A percentile compares a stretch with the other conserved stretches of the same genome.
Evolutionary conservation across 2,329 filamentous ascomycete genomes (phyloP).

Genomic region (Xylariaceae sp.): DNA sequence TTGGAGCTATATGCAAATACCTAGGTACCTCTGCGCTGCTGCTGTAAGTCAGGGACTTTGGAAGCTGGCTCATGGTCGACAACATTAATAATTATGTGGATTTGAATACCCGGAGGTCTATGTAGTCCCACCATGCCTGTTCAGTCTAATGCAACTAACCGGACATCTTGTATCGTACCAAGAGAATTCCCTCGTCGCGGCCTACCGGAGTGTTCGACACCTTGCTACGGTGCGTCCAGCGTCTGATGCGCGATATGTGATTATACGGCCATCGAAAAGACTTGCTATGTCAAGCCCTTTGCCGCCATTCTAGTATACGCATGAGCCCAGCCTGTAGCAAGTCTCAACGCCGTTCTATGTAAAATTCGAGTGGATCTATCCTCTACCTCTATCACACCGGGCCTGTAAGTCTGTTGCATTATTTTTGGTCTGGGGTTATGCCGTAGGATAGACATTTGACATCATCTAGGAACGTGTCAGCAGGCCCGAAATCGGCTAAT

Average conservation of each 20-base stretch:
- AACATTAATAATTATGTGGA: no score
- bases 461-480: conserved; percentile 34
- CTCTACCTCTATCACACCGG: conserved; percentile 17
- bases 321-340: neutral
- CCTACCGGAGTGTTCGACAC: neutral
- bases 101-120: no score
- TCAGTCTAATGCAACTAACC: no score
- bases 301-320: no score
- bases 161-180: no score
- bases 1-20: neutral
- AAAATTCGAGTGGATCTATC: neutral
- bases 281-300: no score
- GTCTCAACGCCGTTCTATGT: neutral
- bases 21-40: neutral
- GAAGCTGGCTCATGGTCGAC: no score
- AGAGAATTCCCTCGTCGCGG: neutral
- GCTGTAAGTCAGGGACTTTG: no score
- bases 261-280: no score
- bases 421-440: conserved; percentile 17
- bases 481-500: neutral
- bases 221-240: neutral
- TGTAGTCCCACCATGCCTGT: no score
- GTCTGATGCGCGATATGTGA: neutral
- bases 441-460: conserved; percentile 41
- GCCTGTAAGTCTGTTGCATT: conserved; percentile 10